Percentiles rank a stretch among this genome's conserved stretches.
Evolutionary conservation across 352 stramenopile species (phyloP).

Genomic region (Globisporangium irregulare): DNA sequence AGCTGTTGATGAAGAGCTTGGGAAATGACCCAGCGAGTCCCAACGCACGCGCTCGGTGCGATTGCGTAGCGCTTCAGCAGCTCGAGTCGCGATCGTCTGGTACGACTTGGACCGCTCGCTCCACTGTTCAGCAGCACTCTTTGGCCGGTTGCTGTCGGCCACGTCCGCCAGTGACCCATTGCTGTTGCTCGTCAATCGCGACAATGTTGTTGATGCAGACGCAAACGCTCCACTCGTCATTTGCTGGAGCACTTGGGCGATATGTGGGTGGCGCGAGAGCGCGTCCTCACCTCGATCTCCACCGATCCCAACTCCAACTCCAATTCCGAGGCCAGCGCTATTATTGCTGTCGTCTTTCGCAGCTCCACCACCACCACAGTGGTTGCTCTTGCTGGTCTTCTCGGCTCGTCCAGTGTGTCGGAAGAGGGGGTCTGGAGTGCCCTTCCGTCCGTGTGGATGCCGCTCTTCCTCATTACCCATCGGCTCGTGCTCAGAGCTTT

Average conservation of each 20-base stretch:
- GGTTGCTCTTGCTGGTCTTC: not conserved
- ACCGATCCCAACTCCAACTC: conserved; percentile 1
- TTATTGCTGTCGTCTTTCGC: not conserved
- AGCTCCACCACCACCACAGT: not conserved
- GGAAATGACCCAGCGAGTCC: conserved; percentile 44
- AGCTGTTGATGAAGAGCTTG: not conserved
- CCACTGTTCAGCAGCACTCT: conserved; percentile 33
- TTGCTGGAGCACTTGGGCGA: conserved; percentile 37
- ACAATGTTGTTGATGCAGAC: not conserved
- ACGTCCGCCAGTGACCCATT: not conserved
- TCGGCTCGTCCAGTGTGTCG: not conserved
- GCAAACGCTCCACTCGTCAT: conserved; percentile 18
- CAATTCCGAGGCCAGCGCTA: not conserved
- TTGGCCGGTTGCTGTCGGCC: not conserved
- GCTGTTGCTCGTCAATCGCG: not conserved
- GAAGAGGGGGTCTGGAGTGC: not conserved
- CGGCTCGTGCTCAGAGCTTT: not conserved
- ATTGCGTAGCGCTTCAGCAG: conserved; percentile 24
- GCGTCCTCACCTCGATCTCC: conserved; percentile 25
- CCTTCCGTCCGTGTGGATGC: not conserved
- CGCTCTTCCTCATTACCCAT: not conserved
- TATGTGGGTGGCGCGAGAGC: conserved; percentile 40
- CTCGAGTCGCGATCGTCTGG: conserved; percentile 35
- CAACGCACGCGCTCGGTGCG: conserved; percentile 36
- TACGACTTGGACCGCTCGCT: conserved; percentile 43